A percentile compares a stretch with the other conserved stretches of the same genome.
Evolutionary conservation across 306 rosid genomes (phyloP).

Genomic region (Ochetophila trinervis): DNA sequence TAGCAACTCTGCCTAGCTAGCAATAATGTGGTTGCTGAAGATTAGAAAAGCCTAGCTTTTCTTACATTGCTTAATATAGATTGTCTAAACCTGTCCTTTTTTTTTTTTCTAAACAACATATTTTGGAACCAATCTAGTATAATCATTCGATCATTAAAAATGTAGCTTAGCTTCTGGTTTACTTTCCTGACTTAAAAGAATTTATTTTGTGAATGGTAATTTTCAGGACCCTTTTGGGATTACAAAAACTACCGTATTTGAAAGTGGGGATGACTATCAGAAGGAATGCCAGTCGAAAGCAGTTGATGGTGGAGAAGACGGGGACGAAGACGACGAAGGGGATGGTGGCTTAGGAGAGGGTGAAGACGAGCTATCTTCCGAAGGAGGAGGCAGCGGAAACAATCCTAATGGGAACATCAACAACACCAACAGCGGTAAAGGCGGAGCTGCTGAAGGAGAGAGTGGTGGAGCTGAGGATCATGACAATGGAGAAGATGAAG

Average conservation of each 20-base stretch:
- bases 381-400: conserved; percentile 22
- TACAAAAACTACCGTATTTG: background rate
- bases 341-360: conserved; percentile 28
- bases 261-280: background rate
- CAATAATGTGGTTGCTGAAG: no score
- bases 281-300: conserved; percentile 6
- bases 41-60: no score
- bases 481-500: conserved; percentile 19
- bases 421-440: conserved; percentile 4
- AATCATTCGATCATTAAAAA: no score
- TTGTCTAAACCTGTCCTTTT: no score
- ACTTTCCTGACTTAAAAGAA: no score
- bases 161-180: no score
- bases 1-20: no score
- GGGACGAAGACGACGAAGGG: conserved; percentile 8
- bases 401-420: conserved; percentile 19
- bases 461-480: conserved; percentile 17
- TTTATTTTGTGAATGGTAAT: no score
- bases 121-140: no score
- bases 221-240: conserved; percentile 12
- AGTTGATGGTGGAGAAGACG: conserved; percentile 31
- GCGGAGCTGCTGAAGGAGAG: conserved; percentile 14
- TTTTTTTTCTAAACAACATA: no score
- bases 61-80: no score
- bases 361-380: conserved; percentile 30